Evolutionary conservation across 2,329 filamentous ascomycete genomes (phyloP).

Genomic region (Tolypocladium sp.): DNA sequence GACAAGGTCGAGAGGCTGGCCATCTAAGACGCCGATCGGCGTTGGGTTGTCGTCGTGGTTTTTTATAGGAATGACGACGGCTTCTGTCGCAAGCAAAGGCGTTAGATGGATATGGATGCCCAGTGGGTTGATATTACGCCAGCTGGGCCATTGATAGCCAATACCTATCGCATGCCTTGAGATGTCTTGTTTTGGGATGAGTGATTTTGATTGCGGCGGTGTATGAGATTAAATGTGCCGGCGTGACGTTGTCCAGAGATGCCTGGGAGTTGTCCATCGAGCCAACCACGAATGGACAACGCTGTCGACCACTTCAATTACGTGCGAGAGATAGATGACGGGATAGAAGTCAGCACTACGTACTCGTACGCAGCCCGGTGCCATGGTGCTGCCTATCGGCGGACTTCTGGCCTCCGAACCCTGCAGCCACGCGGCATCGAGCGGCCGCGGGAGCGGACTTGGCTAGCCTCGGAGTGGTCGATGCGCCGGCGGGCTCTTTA

Average conservation of each 20-base stretch:
- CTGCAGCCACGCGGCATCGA: not conserved
- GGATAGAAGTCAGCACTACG: not conserved
- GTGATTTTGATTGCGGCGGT: not conserved
- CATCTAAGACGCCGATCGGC: constrained; percentile 52
- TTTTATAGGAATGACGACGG: not conserved
- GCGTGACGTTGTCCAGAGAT: not conserved
- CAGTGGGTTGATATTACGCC: not conserved
- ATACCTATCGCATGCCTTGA: not conserved
- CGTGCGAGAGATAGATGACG: not conserved
- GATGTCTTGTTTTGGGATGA: not conserved
- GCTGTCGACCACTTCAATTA: not conserved
- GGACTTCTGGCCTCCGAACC: not conserved
- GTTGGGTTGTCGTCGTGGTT: not conserved
- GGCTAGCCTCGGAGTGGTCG: not conserved
- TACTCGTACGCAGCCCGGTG: too few relatives aligned
- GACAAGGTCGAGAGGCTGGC: constrained; percentile 94
- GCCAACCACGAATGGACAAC: not conserved
- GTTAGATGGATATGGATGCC: not conserved
- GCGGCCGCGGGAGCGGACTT: not conserved
- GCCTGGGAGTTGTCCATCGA: not conserved
- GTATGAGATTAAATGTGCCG: not conserved
- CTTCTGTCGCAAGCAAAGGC: not conserved
- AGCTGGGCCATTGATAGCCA: not conserved
- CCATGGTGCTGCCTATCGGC: not conserved
- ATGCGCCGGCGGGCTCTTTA: not conserved